These are phyloP conservation scores for Aspergillus piperis DNA, from an alignment of 2,329 filamentous ascomycete genomes.

Conservation along the genomic window DNA sequence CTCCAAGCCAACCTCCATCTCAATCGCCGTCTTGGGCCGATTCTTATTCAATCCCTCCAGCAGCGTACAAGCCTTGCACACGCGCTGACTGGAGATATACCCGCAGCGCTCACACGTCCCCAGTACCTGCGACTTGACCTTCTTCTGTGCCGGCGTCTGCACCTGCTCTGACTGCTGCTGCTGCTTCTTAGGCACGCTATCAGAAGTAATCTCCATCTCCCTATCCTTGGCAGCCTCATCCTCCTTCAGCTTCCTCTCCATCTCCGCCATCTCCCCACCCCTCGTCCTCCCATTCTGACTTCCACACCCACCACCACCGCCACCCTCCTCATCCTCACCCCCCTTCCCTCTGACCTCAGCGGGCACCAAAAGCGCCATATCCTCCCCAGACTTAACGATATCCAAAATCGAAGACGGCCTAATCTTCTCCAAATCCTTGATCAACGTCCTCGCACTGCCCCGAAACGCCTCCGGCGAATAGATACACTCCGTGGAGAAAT, in stretches of 20 bases:
- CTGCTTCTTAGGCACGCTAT: conserved; percentile 18
- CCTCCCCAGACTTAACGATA: conserved; percentile 90
- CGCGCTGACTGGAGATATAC: conserved; percentile 89
- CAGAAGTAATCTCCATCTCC: conserved; percentile 65
- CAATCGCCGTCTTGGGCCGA: conserved; percentile 49
- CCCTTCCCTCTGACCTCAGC: conserved; percentile 46
- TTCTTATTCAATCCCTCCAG: conserved; percentile 87
- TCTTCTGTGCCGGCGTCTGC: conserved; percentile 32
- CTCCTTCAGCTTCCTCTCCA: conserved; percentile 71
- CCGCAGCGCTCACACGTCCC: conserved; percentile 85
- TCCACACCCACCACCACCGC: conserved; percentile 77
- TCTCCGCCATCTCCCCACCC: conserved; percentile 76
- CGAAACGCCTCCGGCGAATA: conserved; percentile 97
- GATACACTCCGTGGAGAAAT: conserved; percentile 98
- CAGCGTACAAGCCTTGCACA: conserved; percentile 91
- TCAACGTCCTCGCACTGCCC: conserved; percentile 84
- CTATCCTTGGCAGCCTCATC: conserved; percentile 62
- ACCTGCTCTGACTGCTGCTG: conserved; percentile 27
- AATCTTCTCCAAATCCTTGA: conserved; percentile 93
- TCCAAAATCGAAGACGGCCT: conserved; percentile 92
- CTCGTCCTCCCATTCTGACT: conserved; percentile 65
- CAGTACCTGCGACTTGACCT: conserved; percentile 58
- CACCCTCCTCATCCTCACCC: conserved; percentile 52
- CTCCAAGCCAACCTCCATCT: conserved; percentile 49
- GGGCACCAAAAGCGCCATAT: conserved; percentile 88